These are phyloP conservation scores for Mycosphaerella sp. DNA, from an alignment of 2,329 filamentous ascomycete species.

Conservation along the genomic window DNA sequence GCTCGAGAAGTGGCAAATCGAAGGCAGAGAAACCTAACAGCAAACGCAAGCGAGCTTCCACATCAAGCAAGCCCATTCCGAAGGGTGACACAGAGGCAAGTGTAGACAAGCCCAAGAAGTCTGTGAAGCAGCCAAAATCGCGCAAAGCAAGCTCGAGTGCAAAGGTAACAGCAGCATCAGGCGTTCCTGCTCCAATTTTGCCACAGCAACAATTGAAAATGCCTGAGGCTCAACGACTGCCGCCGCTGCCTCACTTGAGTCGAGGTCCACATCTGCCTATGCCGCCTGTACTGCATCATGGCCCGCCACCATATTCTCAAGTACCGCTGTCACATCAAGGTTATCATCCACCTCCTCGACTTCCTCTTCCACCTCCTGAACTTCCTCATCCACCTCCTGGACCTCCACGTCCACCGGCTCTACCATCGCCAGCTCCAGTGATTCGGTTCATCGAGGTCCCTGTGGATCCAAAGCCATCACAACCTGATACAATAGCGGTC, in stretches of 20 bases:
- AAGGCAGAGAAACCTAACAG: background rate
- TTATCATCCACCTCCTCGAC: slow-evolving; percentile 8
- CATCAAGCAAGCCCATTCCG: slow-evolving; percentile 45
- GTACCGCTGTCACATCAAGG: slow-evolving; percentile 2
- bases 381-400: slow-evolving; percentile 8
- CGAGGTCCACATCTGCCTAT: background rate
- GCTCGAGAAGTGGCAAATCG: slow-evolving; percentile 9
- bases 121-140: background rate
- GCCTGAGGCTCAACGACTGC: background rate
- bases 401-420: slow-evolving; percentile 8
- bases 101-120: slow-evolving; percentile 6
- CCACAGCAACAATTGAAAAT: background rate
- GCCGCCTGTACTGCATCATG: slow-evolving; percentile 2
- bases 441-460: slow-evolving; percentile 22
- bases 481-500: slow-evolving; percentile 21
- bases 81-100: slow-evolving; percentile 1
- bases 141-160: slow-evolving; percentile 3
- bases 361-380: slow-evolving; percentile 11
- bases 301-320: slow-evolving; percentile 7
- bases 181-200: slow-evolving; percentile 5
- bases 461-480: slow-evolving; percentile 14
- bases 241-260: background rate
- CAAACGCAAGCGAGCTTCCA: slow-evolving; percentile 9
- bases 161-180: slow-evolving; percentile 1
- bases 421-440: slow-evolving; percentile 14